Conservation (phyloP, 129 eudicot genomes). For the Lactuca sativa region DNA sequence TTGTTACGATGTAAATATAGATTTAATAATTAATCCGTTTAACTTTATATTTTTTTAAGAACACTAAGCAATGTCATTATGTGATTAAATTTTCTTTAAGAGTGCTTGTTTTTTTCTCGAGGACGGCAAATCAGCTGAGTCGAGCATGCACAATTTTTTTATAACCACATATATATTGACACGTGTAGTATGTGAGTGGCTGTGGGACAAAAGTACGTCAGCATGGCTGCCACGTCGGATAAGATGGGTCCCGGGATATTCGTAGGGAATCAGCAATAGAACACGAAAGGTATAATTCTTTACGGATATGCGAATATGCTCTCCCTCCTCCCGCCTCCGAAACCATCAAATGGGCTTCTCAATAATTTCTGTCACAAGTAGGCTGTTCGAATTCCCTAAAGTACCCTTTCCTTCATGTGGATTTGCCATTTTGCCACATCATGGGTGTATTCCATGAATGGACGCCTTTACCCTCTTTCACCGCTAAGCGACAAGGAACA, state of each 20-base stretch:
- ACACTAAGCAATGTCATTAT: no score
- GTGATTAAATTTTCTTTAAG: no score
- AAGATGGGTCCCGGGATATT: slow-evolving; percentile 32
- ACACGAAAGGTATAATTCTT: slow-evolving; percentile 29
- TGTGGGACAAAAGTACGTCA: background rate
- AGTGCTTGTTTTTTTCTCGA: no score
- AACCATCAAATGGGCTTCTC: slow-evolving; percentile 9
- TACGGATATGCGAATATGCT: slow-evolving; percentile 42
- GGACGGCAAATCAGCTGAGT: background rate
- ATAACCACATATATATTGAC: background rate
- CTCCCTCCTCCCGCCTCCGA: slow-evolving; percentile 29
- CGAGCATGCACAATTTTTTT: background rate
- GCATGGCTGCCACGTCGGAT: slow-evolving; percentile 28
- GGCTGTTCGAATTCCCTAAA: slow-evolving; percentile 1
- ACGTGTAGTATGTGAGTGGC: slow-evolving; percentile 20
- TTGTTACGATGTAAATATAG: no score
- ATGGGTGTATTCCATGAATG: background rate
- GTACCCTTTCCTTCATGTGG: slow-evolving; percentile 8
- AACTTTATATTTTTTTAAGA: no score
- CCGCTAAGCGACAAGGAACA: background rate
- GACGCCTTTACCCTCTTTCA: slow-evolving; percentile 12
- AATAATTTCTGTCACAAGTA: slow-evolving; percentile 19
- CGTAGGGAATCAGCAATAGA: slow-evolving; percentile 9
- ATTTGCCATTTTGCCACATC: background rate
- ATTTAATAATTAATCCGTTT: no score